A percentile compares a stretch with the other conserved stretches of the same genome.
phyloP scores from a whole-genome alignment of 2,329 filamentous ascomycete species.

The Fusarium palustre region DNA sequence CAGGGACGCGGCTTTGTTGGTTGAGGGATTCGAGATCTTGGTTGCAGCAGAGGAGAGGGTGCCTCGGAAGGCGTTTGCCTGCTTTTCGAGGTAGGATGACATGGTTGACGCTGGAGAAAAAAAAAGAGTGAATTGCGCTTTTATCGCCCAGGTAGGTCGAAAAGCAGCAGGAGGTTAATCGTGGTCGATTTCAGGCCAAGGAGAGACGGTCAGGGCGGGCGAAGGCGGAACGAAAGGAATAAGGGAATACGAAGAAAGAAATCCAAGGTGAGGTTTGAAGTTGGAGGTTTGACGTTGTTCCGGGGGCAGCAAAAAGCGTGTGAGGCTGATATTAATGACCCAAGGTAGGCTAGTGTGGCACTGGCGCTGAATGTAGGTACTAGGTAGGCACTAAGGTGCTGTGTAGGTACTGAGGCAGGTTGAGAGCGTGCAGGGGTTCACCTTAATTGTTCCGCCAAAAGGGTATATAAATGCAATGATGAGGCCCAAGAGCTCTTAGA shows the following conservation, averaged over 20 bases:
- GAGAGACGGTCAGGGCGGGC: conserved; percentile 18
- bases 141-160: neutral
- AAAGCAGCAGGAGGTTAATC: conserved; percentile 1
- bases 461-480: neutral
- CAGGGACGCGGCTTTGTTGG: conserved; percentile 50
- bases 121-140: conserved; percentile 10
- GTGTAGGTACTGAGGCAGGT: neutral
- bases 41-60: conserved; percentile 72
- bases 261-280: conserved; percentile 31
- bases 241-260: conserved; percentile 18
- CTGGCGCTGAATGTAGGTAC: conserved; percentile 14
- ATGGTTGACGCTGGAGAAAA: conserved; percentile 57
- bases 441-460: neutral
- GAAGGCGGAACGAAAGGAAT: conserved; percentile 30
- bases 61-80: conserved; percentile 71
- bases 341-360: conserved; percentile 32
- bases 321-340: conserved; percentile 39
- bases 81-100: conserved; percentile 73
- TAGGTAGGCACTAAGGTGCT: too few species aligned
- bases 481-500: neutral
- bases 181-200: conserved; percentile 12
- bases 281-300: conserved; percentile 42
- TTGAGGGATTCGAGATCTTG: conserved; percentile 66
- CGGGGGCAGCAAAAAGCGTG: conserved; percentile 15
- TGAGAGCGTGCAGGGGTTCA: neutral